phyloP scores from a whole-genome alignment of 2,329 filamentous ascomycete genomes.

The Parasarocladium wereldwijsianum region DNA sequence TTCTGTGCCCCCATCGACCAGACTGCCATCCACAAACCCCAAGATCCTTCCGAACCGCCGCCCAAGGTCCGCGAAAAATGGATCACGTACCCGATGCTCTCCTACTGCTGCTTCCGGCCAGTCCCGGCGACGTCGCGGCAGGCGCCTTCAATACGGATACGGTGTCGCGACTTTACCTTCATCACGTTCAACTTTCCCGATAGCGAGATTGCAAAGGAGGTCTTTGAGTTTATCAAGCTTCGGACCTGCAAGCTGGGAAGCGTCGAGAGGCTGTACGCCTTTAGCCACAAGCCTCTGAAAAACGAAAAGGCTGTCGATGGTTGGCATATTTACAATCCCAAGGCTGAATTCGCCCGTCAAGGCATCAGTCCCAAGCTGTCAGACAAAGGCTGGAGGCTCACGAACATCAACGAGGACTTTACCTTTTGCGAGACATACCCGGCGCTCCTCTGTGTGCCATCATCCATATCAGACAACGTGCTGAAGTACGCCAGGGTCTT shows the following conservation, averaged over 20 bases:
- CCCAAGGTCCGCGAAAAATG: constrained; percentile 53
- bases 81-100: constrained; percentile 90
- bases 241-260: constrained; percentile 70
- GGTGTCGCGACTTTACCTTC: constrained; percentile 87
- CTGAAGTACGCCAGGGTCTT: constrained; percentile 86
- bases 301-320: constrained; percentile 63
- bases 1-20: constrained; percentile 29
- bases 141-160: constrained; percentile 69
- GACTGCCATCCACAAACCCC: constrained; percentile 8
- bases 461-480: constrained; percentile 88
- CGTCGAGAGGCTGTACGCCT: constrained; percentile 84
- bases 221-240: constrained; percentile 71
- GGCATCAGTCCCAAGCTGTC: constrained; percentile 71
- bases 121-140: constrained; percentile 54
- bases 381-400: constrained; percentile 76
- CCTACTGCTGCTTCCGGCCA: constrained; percentile 63
- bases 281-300: constrained; percentile 63
- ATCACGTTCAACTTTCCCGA: constrained; percentile 78
- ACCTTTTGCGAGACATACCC: constrained; percentile 89
- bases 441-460: constrained; percentile 67
- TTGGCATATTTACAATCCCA: constrained; percentile 75
- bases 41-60: constrained; percentile 10
- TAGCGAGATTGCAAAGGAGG: constrained; percentile 62
- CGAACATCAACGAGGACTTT: constrained; percentile 80
- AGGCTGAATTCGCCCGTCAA: constrained; percentile 72